Evolutionary conservation across 75 land plant species (phyloP).

Genomic region (Sequoiadendron giganteum): DNA sequence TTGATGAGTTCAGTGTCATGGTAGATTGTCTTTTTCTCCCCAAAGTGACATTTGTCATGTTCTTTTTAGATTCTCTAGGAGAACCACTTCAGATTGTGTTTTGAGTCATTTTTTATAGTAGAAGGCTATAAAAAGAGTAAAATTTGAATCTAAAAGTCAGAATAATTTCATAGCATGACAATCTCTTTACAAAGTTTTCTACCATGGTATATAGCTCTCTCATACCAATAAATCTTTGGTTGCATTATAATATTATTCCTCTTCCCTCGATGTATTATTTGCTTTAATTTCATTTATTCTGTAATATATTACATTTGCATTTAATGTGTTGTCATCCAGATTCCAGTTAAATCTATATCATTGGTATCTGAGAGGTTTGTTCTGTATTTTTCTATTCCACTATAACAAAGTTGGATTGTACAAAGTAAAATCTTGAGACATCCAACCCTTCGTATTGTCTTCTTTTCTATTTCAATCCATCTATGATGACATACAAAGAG

Average conservation of each 20-base stretch:
- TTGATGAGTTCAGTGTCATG: neutral
- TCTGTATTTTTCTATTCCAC: too few species aligned
- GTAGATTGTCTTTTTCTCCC: neutral
- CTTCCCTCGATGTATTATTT: neutral
- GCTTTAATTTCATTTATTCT: neutral
- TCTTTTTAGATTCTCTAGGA: too few species aligned
- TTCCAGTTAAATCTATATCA: too few species aligned
- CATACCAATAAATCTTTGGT: neutral
- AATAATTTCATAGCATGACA: neutral
- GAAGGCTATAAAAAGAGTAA: neutral
- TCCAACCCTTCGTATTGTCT: too few species aligned
- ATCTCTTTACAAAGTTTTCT: neutral
- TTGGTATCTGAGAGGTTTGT: neutral
- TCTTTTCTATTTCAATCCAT: too few species aligned
- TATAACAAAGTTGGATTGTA: too few species aligned
- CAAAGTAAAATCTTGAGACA: too few species aligned
- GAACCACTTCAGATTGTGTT: too few species aligned
- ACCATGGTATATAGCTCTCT: neutral
- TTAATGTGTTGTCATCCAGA: neutral
- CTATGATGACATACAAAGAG: too few species aligned
- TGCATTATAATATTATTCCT: neutral
- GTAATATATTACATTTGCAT: too few species aligned
- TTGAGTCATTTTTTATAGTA: neutral
- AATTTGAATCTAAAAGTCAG: neutral
- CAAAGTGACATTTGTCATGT: neutral